Conservation (phyloP, 192 early-diverging fungal genomes). For the Gigaspora rosea region DNA sequence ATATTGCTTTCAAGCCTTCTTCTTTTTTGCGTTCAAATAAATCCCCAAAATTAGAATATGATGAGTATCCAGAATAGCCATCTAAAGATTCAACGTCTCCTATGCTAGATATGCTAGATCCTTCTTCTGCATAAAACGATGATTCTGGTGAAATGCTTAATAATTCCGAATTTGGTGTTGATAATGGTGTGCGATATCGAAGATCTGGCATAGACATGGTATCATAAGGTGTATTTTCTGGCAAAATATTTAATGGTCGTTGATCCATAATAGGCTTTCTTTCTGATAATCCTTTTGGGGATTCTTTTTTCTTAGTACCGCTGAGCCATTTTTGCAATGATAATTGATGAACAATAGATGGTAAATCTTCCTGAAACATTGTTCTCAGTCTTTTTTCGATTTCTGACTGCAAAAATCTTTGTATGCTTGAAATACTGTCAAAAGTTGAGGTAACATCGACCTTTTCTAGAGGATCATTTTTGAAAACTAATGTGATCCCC, state of each 20-base stretch:
- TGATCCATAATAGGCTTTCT: conserved; percentile 33
- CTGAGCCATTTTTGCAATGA: conserved; percentile 47
- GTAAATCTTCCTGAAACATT: conserved; percentile 93
- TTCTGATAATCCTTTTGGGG: conserved; percentile 35
- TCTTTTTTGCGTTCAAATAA: conserved; percentile 28
- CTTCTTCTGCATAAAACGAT: conserved; percentile 26
- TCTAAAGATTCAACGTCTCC: conserved; percentile 30
- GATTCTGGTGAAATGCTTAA: conserved; percentile 22
- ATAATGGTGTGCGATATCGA: conserved; percentile 7
- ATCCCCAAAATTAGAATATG: conserved; percentile 31
- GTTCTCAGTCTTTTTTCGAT: conserved; percentile 89
- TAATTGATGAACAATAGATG: conserved; percentile 89
- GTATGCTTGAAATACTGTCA: conserved; percentile 87
- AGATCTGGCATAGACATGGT: conserved; percentile 36
- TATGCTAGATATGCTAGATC: conserved; percentile 12
- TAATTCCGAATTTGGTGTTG: conserved; percentile 22
- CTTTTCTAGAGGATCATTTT: conserved; percentile 94
- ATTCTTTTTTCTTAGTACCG: conserved; percentile 34
- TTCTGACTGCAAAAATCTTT: conserved; percentile 82
- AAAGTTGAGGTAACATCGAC: conserved; percentile 97
- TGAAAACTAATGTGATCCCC: conserved; percentile 95
- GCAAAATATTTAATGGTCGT: conserved; percentile 29
- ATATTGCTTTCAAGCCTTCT: conserved; percentile 33
- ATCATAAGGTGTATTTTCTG: conserved; percentile 32
- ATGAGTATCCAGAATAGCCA: conserved; percentile 8